These are phyloP conservation scores for Phellopilus nigrolimitatus DNA, from an alignment of 1,284 basidiomycete genomes.

Conservation along the genomic window DNA sequence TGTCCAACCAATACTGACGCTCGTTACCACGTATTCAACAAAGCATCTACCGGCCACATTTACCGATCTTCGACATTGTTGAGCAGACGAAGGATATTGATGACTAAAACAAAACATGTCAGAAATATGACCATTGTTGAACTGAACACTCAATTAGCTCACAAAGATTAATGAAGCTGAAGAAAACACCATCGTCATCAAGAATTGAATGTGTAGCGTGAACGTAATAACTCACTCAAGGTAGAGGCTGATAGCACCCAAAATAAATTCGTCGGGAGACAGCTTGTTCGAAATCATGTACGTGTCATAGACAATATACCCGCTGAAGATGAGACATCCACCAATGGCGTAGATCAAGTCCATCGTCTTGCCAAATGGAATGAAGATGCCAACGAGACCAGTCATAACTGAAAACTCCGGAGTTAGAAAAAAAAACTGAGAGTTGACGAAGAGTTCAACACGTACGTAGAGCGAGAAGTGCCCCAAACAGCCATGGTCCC, in stretches of 20 bases:
- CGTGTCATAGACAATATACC: conserved; percentile 83
- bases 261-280: conserved; percentile 84
- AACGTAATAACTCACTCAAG: conserved; percentile 57
- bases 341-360: conserved; percentile 75
- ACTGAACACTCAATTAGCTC: conserved; percentile 29
- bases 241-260: conserved; percentile 83
- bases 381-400: conserved; percentile 71
- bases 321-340: conserved; percentile 81
- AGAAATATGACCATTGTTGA: background rate
- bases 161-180: conserved; percentile 73
- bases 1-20: background rate
- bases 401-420: conserved; percentile 59
- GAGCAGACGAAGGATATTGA: conserved; percentile 72
- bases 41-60: conserved; percentile 4
- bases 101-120: conserved; percentile 41
- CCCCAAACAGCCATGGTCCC: conserved; percentile 80
- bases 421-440: conserved; percentile 8
- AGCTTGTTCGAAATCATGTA: conserved; percentile 77
- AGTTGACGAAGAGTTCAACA: conserved; percentile 7
- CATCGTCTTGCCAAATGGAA: conserved; percentile 73
- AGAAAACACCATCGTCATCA: conserved; percentile 7
- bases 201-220: conserved; percentile 14
- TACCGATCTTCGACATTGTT: conserved; percentile 47
- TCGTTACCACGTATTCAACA: background rate
- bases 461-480: conserved; percentile 66